Conservation (phyloP, 2,329 filamentous ascomycete species). For the Pseudogymnoascus sp. region DNA sequence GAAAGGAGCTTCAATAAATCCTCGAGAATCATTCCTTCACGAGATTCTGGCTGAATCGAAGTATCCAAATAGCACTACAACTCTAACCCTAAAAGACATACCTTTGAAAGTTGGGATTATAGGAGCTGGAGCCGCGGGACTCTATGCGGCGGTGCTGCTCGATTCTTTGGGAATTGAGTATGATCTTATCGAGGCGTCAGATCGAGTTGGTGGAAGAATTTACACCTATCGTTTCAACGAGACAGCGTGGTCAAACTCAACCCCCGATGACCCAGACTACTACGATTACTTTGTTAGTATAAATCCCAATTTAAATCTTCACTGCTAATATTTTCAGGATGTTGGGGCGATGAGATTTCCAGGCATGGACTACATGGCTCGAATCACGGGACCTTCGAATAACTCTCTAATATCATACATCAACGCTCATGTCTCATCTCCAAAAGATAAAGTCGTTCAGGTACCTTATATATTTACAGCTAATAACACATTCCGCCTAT, state of each 20-base stretch:
- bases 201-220: constrained; percentile 29
- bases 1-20: background rate
- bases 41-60: background rate
- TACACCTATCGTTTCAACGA: constrained; percentile 29
- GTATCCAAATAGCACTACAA: background rate
- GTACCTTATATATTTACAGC: constrained; percentile 11
- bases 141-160: constrained; percentile 30
- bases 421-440: background rate
- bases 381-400: constrained; percentile 15
- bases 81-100: background rate
- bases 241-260: background rate
- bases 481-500: constrained; percentile 9
- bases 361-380: constrained; percentile 25
- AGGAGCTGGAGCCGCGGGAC: constrained; percentile 30
- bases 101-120: constrained; percentile 27
- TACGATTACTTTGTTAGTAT: constrained; percentile 25
- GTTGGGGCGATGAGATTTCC: constrained; percentile 35
- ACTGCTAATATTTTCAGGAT: background rate
- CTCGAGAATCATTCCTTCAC: background rate
- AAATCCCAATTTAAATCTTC: background rate
- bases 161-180: constrained; percentile 23
- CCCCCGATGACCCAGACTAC: constrained; percentile 27
- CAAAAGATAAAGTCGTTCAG: background rate
- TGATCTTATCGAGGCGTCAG: constrained; percentile 30
- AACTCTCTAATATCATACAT: constrained; percentile 9